A percentile compares a stretch with the other conserved stretches of the same genome.
phyloP scores from a whole-genome alignment of 2,329 filamentous ascomycete species.

The Fusarium miscanthi region DNA sequence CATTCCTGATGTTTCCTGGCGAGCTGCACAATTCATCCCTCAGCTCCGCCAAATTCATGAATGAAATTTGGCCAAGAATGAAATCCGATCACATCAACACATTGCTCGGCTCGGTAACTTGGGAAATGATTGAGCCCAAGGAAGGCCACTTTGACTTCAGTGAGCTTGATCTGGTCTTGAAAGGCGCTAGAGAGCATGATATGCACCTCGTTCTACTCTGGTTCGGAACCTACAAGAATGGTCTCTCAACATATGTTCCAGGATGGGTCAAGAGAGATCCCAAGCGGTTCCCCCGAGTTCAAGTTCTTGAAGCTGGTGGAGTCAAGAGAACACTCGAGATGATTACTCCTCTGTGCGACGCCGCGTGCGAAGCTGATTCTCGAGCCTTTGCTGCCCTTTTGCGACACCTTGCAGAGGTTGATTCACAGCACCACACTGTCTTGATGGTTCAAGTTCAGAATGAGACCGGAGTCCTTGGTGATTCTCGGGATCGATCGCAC shows the following conservation, averaged over 20 bases:
- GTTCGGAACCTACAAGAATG: constrained; percentile 55
- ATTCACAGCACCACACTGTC: constrained; percentile 59
- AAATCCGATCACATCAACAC: constrained; percentile 51
- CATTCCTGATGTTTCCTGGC: constrained; percentile 50
- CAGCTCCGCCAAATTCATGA: constrained; percentile 50
- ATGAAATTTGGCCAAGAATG: constrained; percentile 47
- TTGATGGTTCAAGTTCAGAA: constrained; percentile 70
- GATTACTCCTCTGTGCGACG: constrained; percentile 47
- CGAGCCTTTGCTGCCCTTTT: constrained; percentile 49
- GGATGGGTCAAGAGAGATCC: constrained; percentile 51
- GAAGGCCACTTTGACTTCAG: constrained; percentile 51
- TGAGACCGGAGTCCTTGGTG: constrained; percentile 63
- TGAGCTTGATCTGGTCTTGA: constrained; percentile 50
- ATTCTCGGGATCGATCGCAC: constrained; percentile 60
- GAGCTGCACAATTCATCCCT: constrained; percentile 54
- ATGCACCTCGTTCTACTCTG: constrained; percentile 53
- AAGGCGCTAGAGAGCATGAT: constrained; percentile 46
- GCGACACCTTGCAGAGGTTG: constrained; percentile 53
- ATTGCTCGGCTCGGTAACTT: constrained; percentile 51
- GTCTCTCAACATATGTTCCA: constrained; percentile 51
- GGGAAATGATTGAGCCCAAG: constrained; percentile 52
- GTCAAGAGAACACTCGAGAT: constrained; percentile 49
- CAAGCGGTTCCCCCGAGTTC: constrained; percentile 51
- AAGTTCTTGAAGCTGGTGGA: constrained; percentile 48
- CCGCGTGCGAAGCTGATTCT: constrained; percentile 47